These are phyloP conservation scores for Aspergillus ochraceoroseus DNA, from an alignment of 2,329 filamentous ascomycete genomes.

Conservation along the genomic window DNA sequence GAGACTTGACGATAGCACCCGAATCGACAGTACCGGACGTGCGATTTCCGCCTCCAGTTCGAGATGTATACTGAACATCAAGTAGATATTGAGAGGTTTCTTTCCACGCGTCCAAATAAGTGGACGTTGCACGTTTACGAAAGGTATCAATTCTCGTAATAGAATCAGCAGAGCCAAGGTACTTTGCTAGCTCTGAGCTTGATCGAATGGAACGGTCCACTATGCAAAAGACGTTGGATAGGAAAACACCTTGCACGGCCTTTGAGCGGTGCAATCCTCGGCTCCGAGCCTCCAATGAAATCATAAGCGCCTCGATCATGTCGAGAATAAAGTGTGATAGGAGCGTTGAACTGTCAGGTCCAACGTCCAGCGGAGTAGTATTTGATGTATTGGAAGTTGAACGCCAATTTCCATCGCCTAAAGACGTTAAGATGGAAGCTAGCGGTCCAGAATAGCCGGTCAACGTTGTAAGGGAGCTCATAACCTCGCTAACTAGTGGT, in stretches of 20 bases:
- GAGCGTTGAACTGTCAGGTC: slow-evolving; percentile 79
- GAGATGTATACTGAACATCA: slow-evolving; percentile 87
- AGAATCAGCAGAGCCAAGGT: slow-evolving; percentile 60
- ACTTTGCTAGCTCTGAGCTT: slow-evolving; percentile 65
- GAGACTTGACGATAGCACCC: slow-evolving; percentile 72
- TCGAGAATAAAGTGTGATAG: slow-evolving; percentile 88
- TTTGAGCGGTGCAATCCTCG: slow-evolving; percentile 69
- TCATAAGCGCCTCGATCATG: slow-evolving; percentile 75
- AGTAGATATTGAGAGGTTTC: slow-evolving; percentile 80
- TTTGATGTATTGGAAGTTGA: slow-evolving; percentile 59
- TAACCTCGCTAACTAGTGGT: slow-evolving; percentile 73
- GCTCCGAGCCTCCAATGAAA: slow-evolving; percentile 68
- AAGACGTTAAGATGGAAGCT: slow-evolving; percentile 81
- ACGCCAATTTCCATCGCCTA: slow-evolving; percentile 88
- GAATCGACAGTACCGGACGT: slow-evolving; percentile 72
- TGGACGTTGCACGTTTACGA: slow-evolving; percentile 77
- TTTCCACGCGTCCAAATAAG: slow-evolving; percentile 83
- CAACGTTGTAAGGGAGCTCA: slow-evolving; percentile 81
- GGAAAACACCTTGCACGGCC: slow-evolving; percentile 75
- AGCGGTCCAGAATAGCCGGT: slow-evolving; percentile 80
- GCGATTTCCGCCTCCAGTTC: slow-evolving; percentile 52
- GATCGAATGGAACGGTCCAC: slow-evolving; percentile 78
- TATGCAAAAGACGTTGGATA: slow-evolving; percentile 81
- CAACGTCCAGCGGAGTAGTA: slow-evolving; percentile 75
- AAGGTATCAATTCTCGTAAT: slow-evolving; percentile 69